Conservation (phyloP, 305 asterid species). For the Fraxinus baroniana region DNA sequence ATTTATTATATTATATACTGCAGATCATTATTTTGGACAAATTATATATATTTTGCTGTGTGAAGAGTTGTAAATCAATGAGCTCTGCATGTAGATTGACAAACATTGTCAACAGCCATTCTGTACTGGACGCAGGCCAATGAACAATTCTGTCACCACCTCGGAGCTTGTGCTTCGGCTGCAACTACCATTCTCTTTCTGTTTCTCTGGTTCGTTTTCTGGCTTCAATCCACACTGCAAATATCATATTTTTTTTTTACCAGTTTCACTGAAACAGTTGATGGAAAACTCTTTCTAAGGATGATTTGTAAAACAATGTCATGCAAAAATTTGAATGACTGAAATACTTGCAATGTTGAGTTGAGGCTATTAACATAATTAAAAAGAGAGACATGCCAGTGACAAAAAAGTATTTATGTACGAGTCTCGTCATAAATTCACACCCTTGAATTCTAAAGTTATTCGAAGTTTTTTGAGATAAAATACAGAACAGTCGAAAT, state of each 20-base stretch:
- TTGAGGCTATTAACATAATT: background rate
- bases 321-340: background rate
- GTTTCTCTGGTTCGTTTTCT: constrained; percentile 5
- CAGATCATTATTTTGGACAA: background rate
- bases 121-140: constrained; percentile 33
- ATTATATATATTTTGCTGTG: background rate
- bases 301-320: background rate
- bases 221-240: constrained; percentile 38
- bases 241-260: background rate
- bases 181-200: constrained; percentile 30
- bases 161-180: constrained; percentile 36
- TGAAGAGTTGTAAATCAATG: background rate
- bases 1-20: background rate
- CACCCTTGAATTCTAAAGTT: background rate
- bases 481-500: too few species aligned
- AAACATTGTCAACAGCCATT: constrained; percentile 30
- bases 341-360: background rate
- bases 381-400: background rate
- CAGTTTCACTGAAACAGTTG: background rate
- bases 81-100: background rate
- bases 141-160: constrained; percentile 56
- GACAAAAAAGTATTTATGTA: background rate
- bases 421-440: background rate
- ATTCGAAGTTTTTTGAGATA: background rate
- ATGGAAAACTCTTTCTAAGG: background rate